Evolutionary conservation across 345 rosid genomes (phyloP).

Genomic region (Lepidium sativum): DNA sequence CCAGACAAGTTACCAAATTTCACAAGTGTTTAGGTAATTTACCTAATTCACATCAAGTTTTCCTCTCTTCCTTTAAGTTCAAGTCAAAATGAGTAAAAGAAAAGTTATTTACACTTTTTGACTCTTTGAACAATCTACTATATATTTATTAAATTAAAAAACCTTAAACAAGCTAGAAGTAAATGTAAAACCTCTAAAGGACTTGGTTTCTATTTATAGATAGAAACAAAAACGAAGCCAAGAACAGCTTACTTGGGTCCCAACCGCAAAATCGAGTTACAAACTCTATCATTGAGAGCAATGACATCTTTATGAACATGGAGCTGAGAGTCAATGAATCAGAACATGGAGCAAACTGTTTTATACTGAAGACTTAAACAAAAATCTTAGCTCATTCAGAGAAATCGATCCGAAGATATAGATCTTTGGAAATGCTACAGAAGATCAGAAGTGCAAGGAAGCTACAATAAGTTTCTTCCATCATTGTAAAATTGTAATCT

Average conservation of each 20-base stretch:
- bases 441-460: neutral
- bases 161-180: neutral
- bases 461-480: neutral
- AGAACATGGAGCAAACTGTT: neutral
- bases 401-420: neutral
- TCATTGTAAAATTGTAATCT: slow-evolving; percentile 1
- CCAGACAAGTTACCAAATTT: neutral
- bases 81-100: slow-evolving; percentile 1
- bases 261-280: neutral
- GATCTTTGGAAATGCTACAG: neutral
- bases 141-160: neutral
- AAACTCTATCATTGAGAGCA: neutral
- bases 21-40: neutral
- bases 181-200: neutral
- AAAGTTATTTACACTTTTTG: neutral
- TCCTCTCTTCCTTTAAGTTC: neutral
- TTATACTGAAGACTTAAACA: neutral
- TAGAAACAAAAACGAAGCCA: neutral
- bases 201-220: neutral
- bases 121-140: neutral
- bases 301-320: neutral
- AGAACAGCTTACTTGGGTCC: neutral
- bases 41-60: neutral
- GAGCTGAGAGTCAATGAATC: neutral
- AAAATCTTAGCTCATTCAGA: neutral